Evolutionary conservation across 2,329 filamentous ascomycete species (phyloP), one percentile per base, ranked within the genome.

Genomic region (Paracoccidioides lutzii): DNA sequence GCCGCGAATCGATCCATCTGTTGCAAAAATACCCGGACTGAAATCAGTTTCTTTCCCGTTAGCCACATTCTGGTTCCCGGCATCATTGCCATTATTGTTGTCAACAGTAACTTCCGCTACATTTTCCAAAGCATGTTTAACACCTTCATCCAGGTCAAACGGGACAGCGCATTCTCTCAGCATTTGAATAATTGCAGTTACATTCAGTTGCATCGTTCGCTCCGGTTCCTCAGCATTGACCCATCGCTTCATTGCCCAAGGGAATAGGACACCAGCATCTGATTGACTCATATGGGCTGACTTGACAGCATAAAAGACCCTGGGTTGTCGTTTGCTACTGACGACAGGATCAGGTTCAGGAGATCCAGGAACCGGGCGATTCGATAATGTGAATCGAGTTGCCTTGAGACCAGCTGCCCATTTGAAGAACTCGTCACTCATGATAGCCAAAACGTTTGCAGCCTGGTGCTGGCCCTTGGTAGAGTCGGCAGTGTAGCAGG

Each of bases 201-300:
- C 61, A 52, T 69, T 69, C 33, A 69, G 58, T 28, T 58, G 46
- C 55, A 69, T 59, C 6, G 63, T 67, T 46, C 65, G 58, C 46
- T 65, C 61, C 12, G 67, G 66, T 28, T 69, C 63, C 15, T 64
- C 72, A 0, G 75, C 75, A 55, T 78, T 77, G 55, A 76, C 74
- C 9, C 77, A 65, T 45, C 73, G 73, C 50, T 73, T 73, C 7
- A 75, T 77, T 1, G 78, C 61, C 78, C 83, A 86, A 0, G 88
- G 88, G 65, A 94, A 94, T 28, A 95, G 71, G 30, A 93, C 73
- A 40, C 87, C 89, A 62, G 93, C 94, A 65, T 95, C 89, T 22
- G 82, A 87, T 69, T 94, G 89, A 57, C 80, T 88, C 32, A 94
- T 78, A 66, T 95, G 89, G 0, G 88, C 87, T n/a, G 84, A 86